Evolutionary conservation across 441 rosid genomes (phyloP), one percentile per base, ranked within the genome.

Genomic region (Croton setiger): DNA sequence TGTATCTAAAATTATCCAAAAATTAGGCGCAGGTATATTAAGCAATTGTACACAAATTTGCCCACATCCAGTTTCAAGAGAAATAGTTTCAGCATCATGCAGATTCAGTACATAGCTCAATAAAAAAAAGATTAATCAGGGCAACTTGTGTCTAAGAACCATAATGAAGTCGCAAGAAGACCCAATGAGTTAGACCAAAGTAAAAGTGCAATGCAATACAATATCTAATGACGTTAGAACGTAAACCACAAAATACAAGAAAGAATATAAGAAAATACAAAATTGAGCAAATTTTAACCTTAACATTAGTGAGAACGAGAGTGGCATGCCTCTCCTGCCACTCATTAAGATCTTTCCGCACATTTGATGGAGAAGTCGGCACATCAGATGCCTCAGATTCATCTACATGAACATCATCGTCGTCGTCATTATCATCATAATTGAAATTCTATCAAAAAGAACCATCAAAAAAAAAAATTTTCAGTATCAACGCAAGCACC

Each of bases 291-390:
- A 27, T 44, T 48, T 18, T 54, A 27, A 92, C 97, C 97, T 92
- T 87, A 3, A 88, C 89, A 72, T 79, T 88, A 4, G 90, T 80
- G 49, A 94, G 87, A 7, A 86, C 88, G 4, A 90, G 84, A 63
- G 83, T 74, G 8, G 97, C 98, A 74, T 94, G 99, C 45, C 75
- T 83, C 83, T 90, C 89, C 75, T 90, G 94, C 99, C 99, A 94
- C 59, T 88, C 86, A 6, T 90, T 88, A 21, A 94, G 89, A 70
- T 92, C 97, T 76, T 84, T 84, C 71, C 90, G 72, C 36, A 84
- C 83, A 77, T 81, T 88, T 4, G 77, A 81, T 8, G 78, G 77
- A 53, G 78, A 72, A 17, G 67, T 43, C 21, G 75, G 58, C 59
- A 78, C 82, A 20, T 74, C 78, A 72, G 80, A 68, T 55, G 63